Conservation (phyloP, 306 rosid genomes). For the Vigna reflexopilosa region DNA sequence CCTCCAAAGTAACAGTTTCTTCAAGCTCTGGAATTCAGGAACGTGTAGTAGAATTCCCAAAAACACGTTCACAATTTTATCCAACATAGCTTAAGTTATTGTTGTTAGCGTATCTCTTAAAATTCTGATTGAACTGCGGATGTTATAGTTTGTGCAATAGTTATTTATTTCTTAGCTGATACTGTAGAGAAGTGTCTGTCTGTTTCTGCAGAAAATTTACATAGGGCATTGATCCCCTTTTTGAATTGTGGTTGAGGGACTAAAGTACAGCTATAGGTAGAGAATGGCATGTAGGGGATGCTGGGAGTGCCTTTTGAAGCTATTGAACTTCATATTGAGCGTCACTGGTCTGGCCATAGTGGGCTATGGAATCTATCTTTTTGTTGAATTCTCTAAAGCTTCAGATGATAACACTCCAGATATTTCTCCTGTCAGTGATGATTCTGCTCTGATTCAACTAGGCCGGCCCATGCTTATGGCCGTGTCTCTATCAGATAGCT, state of each 20-base stretch:
- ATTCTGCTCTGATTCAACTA: slow-evolving; percentile 59
- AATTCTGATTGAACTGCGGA: neutral
- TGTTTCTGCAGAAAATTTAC: slow-evolving; percentile 45
- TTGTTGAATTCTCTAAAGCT: slow-evolving; percentile 63
- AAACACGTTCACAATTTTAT: too few species aligned
- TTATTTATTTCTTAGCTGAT: slow-evolving; percentile 37
- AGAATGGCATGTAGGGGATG: slow-evolving; percentile 95
- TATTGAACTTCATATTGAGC: slow-evolving; percentile 82
- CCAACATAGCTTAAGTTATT: neutral
- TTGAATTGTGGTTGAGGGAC: slow-evolving; percentile 52
- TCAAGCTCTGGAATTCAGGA: neutral
- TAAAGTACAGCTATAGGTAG: slow-evolving; percentile 45
- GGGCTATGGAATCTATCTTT: slow-evolving; percentile 93
- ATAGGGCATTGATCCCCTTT: slow-evolving; percentile 39
- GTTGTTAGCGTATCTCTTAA: neutral
- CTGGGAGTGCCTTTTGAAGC: slow-evolving; percentile 89
- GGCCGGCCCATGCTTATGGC: slow-evolving; percentile 86
- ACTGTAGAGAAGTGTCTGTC: slow-evolving; percentile 36
- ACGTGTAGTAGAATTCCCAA: too few species aligned
- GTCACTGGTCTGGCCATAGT: slow-evolving; percentile 90
- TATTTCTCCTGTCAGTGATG: slow-evolving; percentile 40
- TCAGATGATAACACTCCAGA: slow-evolving; percentile 32
- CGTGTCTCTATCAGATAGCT: slow-evolving; percentile 58
- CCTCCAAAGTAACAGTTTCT: too few species aligned
- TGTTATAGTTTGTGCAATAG: slow-evolving; percentile 22